phyloP scores from a whole-genome alignment of 495 filamentous ascomycete genomes.

The Cryomyces minteri region DNA sequence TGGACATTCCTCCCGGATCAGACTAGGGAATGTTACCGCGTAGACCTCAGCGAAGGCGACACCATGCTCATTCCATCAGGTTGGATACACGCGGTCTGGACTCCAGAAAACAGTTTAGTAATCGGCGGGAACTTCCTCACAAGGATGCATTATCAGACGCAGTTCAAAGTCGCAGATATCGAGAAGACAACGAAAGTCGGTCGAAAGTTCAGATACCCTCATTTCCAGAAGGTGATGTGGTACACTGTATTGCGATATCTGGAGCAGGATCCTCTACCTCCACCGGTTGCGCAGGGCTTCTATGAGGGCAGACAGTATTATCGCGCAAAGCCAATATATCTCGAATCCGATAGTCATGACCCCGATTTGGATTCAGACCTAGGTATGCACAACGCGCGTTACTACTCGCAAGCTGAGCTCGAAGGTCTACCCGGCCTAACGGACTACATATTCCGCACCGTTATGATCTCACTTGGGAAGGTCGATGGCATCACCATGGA shows the following conservation, averaged over 20 bases:
- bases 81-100: constrained; percentile 73
- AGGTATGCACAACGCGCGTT: constrained; percentile 37
- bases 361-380: constrained; percentile 28
- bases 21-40: constrained; percentile 56
- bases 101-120: constrained; percentile 54
- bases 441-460: constrained; percentile 48
- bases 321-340: constrained; percentile 34
- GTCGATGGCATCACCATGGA: constrained; percentile 40
- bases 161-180: constrained; percentile 50
- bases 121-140: constrained; percentile 67
- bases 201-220: constrained; percentile 51
- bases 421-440: constrained; percentile 46
- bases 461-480: constrained; percentile 45
- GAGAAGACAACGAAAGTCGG: constrained; percentile 58
- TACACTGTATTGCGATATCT: constrained; percentile 49
- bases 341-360: constrained; percentile 31
- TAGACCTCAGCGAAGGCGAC: constrained; percentile 53
- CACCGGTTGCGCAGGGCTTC: constrained; percentile 35
- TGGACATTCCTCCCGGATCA: constrained; percentile 46
- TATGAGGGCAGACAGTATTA: constrained; percentile 35
- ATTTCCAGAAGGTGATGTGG: constrained; percentile 63
- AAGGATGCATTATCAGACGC: constrained; percentile 49
- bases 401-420: constrained; percentile 50
- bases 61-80: constrained; percentile 67
- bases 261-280: constrained; percentile 45